Evolutionary conservation across 2,329 filamentous ascomycete genomes (phyloP).

Genomic region (Fusarium concolor): DNA sequence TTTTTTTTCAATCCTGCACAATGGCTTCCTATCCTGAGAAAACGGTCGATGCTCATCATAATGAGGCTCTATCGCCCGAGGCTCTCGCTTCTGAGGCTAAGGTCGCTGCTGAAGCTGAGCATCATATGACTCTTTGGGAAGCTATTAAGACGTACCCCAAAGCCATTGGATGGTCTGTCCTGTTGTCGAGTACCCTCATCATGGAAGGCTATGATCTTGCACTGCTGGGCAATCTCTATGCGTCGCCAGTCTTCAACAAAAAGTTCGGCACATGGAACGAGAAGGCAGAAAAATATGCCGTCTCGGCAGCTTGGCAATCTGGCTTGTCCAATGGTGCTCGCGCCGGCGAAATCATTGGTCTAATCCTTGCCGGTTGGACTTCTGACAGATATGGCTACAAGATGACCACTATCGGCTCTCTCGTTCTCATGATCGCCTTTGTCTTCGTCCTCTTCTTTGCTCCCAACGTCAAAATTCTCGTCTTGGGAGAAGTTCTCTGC

Average conservation of each 20-base stretch:
- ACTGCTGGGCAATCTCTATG: constrained; percentile 62
- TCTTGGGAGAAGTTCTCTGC: constrained; percentile 62
- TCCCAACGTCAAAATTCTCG: constrained; percentile 57
- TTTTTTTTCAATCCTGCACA: background rate
- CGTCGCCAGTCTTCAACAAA: constrained; percentile 57
- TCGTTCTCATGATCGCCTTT: constrained; percentile 61
- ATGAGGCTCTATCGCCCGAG: constrained; percentile 41
- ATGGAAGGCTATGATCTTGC: constrained; percentile 66
- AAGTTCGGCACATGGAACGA: constrained; percentile 58
- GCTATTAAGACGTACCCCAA: constrained; percentile 59
- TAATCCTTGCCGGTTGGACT: constrained; percentile 64
- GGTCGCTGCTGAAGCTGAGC: constrained; percentile 55
- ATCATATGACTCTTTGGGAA: constrained; percentile 55
- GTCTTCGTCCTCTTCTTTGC: constrained; percentile 68
- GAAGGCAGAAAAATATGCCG: constrained; percentile 55
- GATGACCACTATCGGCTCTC: constrained; percentile 60
- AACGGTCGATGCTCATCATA: constrained; percentile 40
- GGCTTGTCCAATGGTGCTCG: constrained; percentile 65
- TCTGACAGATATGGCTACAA: constrained; percentile 64
- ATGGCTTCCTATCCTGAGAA: constrained; percentile 45
- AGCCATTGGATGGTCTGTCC: constrained; percentile 61
- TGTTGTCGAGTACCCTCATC: constrained; percentile 60
- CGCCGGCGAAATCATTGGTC: constrained; percentile 66
- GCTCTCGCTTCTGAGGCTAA: constrained; percentile 54
- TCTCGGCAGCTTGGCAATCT: constrained; percentile 68